Evolutionary conservation across 2,329 filamentous ascomycete species (phyloP).

Genomic region (Tolypocladium tropicale): DNA sequence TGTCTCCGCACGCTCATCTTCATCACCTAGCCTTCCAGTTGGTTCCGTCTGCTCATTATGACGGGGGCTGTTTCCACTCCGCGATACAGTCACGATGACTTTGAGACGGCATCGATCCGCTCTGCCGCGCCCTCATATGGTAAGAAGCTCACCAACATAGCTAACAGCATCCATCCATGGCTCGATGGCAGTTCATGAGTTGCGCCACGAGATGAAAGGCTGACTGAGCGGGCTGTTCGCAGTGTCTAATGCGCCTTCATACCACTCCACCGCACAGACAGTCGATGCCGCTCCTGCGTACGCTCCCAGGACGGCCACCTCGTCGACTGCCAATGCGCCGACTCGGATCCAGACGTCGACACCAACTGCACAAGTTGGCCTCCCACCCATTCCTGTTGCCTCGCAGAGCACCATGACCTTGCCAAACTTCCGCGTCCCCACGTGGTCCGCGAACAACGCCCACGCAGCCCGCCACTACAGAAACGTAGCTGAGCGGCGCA

Average conservation of each 20-base stretch:
- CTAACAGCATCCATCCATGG: neutral
- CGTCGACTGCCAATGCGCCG: conserved; percentile 2
- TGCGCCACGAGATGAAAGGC: neutral
- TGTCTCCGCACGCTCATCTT: conserved; percentile 9
- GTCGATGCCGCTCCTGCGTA: conserved; percentile 41
- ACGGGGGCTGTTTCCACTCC: conserved; percentile 18
- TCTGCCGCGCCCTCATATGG: conserved; percentile 60
- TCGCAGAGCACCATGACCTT: conserved; percentile 31
- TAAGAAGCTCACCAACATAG: conserved; percentile 23
- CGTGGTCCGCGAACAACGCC: conserved; percentile 45
- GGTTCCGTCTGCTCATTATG: conserved; percentile 14
- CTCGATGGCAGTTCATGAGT: too few relatives aligned
- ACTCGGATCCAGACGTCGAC: conserved; percentile 12
- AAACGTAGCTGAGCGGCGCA: conserved; percentile 53
- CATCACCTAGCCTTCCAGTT: neutral
- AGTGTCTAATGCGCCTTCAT: conserved; percentile 57
- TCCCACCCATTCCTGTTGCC: conserved; percentile 39
- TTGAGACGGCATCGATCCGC: conserved; percentile 56
- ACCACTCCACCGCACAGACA: conserved; percentile 44
- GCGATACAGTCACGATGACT: conserved; percentile 40
- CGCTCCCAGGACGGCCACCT: conserved; percentile 23
- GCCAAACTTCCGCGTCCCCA: conserved; percentile 44
- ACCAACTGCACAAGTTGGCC: conserved; percentile 26
- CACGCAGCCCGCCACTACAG: conserved; percentile 51
- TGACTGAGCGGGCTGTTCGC: neutral